Conservation (phyloP, 441 rosid genomes). For the Gossypium laxum region DNA sequence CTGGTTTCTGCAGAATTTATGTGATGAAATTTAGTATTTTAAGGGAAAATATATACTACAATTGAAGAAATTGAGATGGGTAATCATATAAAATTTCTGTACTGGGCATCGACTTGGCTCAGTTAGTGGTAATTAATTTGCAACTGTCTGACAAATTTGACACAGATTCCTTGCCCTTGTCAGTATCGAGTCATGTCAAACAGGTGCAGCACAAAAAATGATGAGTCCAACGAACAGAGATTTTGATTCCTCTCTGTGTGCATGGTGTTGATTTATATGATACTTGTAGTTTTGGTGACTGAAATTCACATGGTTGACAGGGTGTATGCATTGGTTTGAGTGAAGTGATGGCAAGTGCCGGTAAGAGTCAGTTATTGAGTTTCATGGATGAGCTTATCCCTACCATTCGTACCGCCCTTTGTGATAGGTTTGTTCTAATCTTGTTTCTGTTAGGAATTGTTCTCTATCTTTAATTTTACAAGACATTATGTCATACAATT, state of each 20-base stretch:
- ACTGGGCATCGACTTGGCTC: background rate
- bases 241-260: background rate
- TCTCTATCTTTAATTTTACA: constrained; percentile 4
- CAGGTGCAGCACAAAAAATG: background rate
- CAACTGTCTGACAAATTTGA: background rate
- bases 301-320: constrained; percentile 32
- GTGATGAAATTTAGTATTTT: background rate
- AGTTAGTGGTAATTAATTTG: background rate
- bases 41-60: background rate
- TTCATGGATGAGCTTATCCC: constrained; percentile 96
- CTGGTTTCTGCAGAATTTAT: background rate
- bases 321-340: constrained; percentile 98
- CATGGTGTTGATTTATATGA: background rate
- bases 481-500: constrained; percentile 10
- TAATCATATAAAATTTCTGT: background rate
- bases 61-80: background rate
- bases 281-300: background rate
- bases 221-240: background rate
- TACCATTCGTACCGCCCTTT: constrained; percentile 89
- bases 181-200: background rate
- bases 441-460: constrained; percentile 13
- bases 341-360: constrained; percentile 99
- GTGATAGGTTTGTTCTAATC: constrained; percentile 64
- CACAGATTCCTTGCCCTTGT: background rate
- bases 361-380: constrained; percentile 79